phyloP scores from a whole-genome alignment of 106 monocot species.

The Xerophyta viscosa region DNA sequence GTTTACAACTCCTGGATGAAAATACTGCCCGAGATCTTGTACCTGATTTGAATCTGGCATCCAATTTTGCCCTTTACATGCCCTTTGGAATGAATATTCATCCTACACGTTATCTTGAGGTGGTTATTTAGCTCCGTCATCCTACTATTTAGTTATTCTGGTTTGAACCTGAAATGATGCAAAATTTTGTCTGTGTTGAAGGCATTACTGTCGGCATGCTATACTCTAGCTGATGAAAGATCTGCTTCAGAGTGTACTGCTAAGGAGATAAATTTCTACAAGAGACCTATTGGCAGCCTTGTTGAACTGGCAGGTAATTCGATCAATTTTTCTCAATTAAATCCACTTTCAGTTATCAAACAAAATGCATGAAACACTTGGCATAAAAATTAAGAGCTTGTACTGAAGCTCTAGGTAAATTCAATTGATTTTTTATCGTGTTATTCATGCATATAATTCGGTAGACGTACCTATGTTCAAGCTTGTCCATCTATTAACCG shows the following conservation, averaged over 20 bases:
- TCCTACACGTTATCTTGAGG: slow-evolving; percentile 86
- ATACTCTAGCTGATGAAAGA: slow-evolving; percentile 38
- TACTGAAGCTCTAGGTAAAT: too few species aligned
- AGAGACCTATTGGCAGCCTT: slow-evolving; percentile 41
- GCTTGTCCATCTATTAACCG: too few species aligned
- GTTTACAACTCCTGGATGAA: slow-evolving; percentile 39
- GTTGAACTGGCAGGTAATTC: slow-evolving; percentile 49
- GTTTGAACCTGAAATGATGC: background rate
- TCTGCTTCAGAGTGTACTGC: slow-evolving; percentile 12
- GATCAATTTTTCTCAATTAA: too few species aligned
- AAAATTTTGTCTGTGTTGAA: slow-evolving; percentile 22
- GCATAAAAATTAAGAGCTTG: too few species aligned
- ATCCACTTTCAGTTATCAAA: too few species aligned
- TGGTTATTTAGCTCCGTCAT: slow-evolving; percentile 6
- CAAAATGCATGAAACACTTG: too few species aligned
- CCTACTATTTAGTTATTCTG: background rate
- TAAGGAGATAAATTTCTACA: slow-evolving; percentile 48
- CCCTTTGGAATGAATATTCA: slow-evolving; percentile 75
- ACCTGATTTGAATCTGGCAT: slow-evolving; percentile 54
- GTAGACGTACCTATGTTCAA: too few species aligned
- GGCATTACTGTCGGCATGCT: slow-evolving; percentile 89
- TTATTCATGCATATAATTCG: too few species aligned
- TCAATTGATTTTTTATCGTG: too few species aligned
- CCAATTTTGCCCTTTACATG: slow-evolving; percentile 72
- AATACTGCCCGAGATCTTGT: slow-evolving; percentile 55